Evolutionary conservation across 345 rosid species (phyloP), one percentile per base, ranked within the genome.

Genomic region (Combretum micranthum): DNA sequence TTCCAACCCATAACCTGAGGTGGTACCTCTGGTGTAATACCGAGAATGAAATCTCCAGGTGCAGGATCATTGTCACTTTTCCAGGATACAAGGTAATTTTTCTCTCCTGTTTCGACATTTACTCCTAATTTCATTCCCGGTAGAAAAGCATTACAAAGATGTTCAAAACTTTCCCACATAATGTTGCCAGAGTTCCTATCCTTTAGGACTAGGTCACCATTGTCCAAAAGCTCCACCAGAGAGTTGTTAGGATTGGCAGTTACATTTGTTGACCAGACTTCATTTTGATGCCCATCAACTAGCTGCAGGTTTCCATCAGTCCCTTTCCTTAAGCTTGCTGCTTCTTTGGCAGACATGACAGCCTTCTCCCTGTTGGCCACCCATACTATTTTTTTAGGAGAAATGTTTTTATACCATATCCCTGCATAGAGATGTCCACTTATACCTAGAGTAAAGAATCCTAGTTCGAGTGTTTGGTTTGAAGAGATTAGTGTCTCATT

Each of bases 81-180:
- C n/a, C n/a, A n/a, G n/a, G n/a, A n/a, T n/a, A n/a, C n/a, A n/a
- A n/a, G n/a, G n/a, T n/a, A n/a, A n/a, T n/a, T n/a, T n/a, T n/a
- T n/a, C n/a, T n/a, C n/a, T n/a, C n/a, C n/a, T n/a, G n/a, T n/a
- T n/a, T n/a, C n/a, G n/a, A n/a, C n/a, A n/a, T n/a, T n/a, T n/a
- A n/a, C n/a, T n/a, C n/a, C n/a, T n/a, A 74, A 14, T 52, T 63
- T 65, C 82, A 77, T 77, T 22, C 45, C 72, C 4, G 78, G 72
- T 15, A 77, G 59, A 46, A 74, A 15, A 13, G 78, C 74, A 52
- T 77, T 79, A 2, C 71, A 64, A 5, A 76, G 82, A 51, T 68
- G 15, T 53, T 71, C 79, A 51, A 74, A 77, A 50, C 78, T 73
- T 49, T 74, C 72, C 82, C 82, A 77, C 25, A 74, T 4, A n/a